These are phyloP conservation scores for Ophiosphaerella narmari DNA, from an alignment of 2,329 filamentous ascomycete species.

Conservation along the genomic window DNA sequence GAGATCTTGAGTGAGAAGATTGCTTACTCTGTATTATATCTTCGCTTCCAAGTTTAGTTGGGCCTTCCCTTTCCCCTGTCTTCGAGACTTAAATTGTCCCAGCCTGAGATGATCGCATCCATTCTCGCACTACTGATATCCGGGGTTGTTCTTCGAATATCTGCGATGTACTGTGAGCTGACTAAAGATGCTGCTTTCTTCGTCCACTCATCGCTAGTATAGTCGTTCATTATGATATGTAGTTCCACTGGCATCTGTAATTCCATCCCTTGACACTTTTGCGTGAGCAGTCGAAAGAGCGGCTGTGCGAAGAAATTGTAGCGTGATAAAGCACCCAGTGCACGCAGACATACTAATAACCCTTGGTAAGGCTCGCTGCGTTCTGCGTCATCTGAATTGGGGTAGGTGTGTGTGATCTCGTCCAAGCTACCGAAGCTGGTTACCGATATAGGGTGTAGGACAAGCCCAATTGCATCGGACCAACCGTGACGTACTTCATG, in stretches of 20 bases:
- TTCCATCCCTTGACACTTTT: constrained; percentile 26
- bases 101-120: constrained; percentile 35
- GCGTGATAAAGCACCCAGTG: constrained; percentile 23
- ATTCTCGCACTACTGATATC: constrained; percentile 27
- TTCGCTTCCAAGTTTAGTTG: background rate
- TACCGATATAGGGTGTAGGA: constrained; percentile 33
- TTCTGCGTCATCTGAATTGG: constrained; percentile 5
- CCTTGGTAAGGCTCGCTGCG: constrained; percentile 29
- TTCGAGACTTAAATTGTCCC: constrained; percentile 27
- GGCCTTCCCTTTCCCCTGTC: constrained; percentile 6
- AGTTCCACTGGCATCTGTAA: constrained; percentile 30
- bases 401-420: constrained; percentile 21
- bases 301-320: constrained; percentile 37
- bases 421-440: constrained; percentile 33
- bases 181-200: constrained; percentile 29
- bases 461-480: constrained; percentile 26
- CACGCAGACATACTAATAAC: constrained; percentile 34
- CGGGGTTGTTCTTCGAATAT: constrained; percentile 19
- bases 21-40: background rate
- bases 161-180: constrained; percentile 38
- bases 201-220: constrained; percentile 38
- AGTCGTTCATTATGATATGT: constrained; percentile 22
- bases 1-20: background rate
- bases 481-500: constrained; percentile 35
- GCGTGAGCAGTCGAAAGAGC: constrained; percentile 33